phyloP scores from a whole-genome alignment of 129 eudicot genomes.

The Kitagawia praeruptora region DNA sequence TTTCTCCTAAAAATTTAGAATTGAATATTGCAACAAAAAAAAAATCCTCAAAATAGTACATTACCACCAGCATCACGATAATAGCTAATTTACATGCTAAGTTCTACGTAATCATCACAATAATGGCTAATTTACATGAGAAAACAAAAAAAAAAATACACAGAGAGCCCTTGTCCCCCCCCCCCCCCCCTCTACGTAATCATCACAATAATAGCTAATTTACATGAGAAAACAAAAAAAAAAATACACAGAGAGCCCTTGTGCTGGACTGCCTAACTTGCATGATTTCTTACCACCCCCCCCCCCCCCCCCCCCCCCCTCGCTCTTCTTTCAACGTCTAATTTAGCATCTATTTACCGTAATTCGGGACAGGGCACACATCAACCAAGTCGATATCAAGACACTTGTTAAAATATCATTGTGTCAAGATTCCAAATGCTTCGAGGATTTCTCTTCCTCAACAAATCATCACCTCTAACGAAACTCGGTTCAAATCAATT shows the following conservation, averaged over 20 bases:
- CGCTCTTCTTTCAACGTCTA: background rate
- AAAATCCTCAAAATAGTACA: no score
- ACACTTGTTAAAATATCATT: background rate
- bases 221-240: background rate
- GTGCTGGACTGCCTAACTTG: slow-evolving; percentile 1
- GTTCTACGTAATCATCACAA: no score
- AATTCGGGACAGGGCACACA: background rate
- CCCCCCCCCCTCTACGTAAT: no score
- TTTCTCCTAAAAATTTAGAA: background rate
- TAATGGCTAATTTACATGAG: background rate
- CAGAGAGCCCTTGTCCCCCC: background rate
- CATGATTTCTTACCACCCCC: background rate
- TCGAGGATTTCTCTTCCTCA: background rate
- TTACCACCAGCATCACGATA: background rate
- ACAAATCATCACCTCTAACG: no score
- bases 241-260: background rate
- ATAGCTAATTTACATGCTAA: no score
- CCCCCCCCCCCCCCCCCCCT: no score
- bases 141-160: background rate
- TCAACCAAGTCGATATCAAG: slow-evolving; percentile 3
- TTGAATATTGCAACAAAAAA: no score
- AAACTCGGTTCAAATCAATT: background rate
- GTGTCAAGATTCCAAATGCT: background rate
- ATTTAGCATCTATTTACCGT: background rate
- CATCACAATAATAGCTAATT: no score